These are phyloP conservation scores for Coccomyxa subellipsoidea DNA, from an alignment of 163 green algal genomes.

Conservation along the genomic window DNA sequence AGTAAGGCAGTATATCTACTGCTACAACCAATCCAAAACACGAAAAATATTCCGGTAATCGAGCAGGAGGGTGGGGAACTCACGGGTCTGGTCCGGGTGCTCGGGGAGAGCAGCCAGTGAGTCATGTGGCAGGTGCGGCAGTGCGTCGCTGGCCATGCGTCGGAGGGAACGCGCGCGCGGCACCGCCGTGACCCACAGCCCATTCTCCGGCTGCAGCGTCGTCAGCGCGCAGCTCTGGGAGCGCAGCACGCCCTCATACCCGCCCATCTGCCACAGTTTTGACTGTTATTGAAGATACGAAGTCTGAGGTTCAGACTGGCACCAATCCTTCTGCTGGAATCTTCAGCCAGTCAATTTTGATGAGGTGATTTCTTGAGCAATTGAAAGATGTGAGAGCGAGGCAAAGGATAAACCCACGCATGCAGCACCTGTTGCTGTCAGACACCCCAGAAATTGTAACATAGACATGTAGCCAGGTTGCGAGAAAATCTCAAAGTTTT, in stretches of 20 bases:
- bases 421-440: no score
- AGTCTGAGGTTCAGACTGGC: no score
- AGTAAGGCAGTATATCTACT: no score
- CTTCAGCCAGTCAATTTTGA: no score
- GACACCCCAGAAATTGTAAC: no score
- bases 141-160: neutral
- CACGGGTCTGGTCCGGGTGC: neutral
- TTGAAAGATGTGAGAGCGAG: no score
- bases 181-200: neutral
- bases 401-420: no score
- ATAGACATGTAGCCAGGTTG: no score
- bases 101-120: neutral
- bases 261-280: constrained; percentile 5
- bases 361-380: no score
- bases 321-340: no score
- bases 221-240: neutral
- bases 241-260: neutral
- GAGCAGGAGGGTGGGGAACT: neutral
- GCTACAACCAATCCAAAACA: neutral
- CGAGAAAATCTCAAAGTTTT: no score
- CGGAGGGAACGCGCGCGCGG: neutral
- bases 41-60: neutral
- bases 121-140: neutral
- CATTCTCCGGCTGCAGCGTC: constrained; percentile 6
- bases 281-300: neutral